A percentile compares a stretch with the other conserved stretches of the same genome.
Evolutionary conservation across 2,329 filamentous ascomycete genomes (phyloP).

Genomic region (Fusarium sp.): DNA sequence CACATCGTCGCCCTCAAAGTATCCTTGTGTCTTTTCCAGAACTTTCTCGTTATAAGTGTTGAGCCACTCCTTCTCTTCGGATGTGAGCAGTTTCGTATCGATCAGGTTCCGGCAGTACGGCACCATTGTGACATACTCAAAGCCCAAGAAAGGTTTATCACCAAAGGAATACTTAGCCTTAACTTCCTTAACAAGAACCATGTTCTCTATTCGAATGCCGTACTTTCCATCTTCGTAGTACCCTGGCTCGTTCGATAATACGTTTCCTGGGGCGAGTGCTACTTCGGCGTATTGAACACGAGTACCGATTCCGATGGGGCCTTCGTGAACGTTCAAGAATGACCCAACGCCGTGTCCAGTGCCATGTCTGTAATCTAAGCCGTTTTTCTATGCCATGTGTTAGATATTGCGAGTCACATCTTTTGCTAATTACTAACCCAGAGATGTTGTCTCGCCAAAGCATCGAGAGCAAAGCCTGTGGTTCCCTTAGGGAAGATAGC

Average conservation of each 20-base stretch:
- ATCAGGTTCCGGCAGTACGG: conserved; percentile 93
- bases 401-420: conserved; percentile 21
- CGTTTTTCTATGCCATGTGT: conserved; percentile 62
- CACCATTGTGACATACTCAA: conserved; percentile 97
- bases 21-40: conserved; percentile 81
- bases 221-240: conserved; percentile 97
- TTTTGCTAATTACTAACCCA: conserved; percentile 72
- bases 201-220: conserved; percentile 96
- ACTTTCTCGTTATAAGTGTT: conserved; percentile 89
- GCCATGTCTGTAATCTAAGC: conserved; percentile 94
- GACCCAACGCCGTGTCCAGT: conserved; percentile 97
- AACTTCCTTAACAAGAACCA: conserved; percentile 91
- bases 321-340: conserved; percentile 96
- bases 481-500: conserved; percentile 95
- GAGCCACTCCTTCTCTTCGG: conserved; percentile 84
- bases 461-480: conserved; percentile 91
- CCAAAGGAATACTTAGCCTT: conserved; percentile 89
- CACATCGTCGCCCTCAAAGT: conserved; percentile 79
- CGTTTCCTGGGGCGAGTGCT: conserved; percentile 88
- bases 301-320: conserved; percentile 95
- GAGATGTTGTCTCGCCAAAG: conserved; percentile 87
- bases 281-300: conserved; percentile 93
- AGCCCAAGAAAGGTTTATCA: conserved; percentile 93
- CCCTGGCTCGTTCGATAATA: conserved; percentile 95
- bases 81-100: conserved; percentile 78